phyloP scores from a whole-genome alignment of 1,284 basidiomycete species.

The Tetrapyrgos nigripes region DNA sequence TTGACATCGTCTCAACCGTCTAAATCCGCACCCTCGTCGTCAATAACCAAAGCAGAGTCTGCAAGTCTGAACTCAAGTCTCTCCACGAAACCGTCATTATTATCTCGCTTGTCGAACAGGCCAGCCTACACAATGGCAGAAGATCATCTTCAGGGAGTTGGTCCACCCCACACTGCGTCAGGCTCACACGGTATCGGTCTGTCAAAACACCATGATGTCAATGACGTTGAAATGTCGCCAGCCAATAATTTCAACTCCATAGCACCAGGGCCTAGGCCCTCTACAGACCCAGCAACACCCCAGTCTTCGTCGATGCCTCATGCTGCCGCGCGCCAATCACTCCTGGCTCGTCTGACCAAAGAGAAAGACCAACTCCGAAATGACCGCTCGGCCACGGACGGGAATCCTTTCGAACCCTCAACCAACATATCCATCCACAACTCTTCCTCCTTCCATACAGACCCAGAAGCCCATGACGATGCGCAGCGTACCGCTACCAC shows the following conservation, averaged over 20 bases:
- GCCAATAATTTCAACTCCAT: neutral
- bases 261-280: neutral
- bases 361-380: neutral
- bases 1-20: neutral
- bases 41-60: neutral
- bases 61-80: neutral
- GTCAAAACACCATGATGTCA: too few species aligned
- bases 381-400: neutral
- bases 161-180: neutral
- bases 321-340: neutral
- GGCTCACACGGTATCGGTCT: neutral
- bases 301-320: neutral
- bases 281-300: neutral
- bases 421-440: too few species aligned
- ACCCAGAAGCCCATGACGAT: neutral
- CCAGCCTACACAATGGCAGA: neutral
- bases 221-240: too few species aligned
- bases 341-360: neutral
- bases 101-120: conserved; percentile 9
- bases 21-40: neutral
- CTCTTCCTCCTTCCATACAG: neutral
- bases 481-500: too few species aligned
- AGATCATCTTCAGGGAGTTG: neutral
- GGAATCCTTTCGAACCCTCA: neutral
- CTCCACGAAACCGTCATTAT: conserved; percentile 8